Conservation (phyloP, 2,329 filamentous ascomycete genomes). For the Exserohilum turcica region DNA sequence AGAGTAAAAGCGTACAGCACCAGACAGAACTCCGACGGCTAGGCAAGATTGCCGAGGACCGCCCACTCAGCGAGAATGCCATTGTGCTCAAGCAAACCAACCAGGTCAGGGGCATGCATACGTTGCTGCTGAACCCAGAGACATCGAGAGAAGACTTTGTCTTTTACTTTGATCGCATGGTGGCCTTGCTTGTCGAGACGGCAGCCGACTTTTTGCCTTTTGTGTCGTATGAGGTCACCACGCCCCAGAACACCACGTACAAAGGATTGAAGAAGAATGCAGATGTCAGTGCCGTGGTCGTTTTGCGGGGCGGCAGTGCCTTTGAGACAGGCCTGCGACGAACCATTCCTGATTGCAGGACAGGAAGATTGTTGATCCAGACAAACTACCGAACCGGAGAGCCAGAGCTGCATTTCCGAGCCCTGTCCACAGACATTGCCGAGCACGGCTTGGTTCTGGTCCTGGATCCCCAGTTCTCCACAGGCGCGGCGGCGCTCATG, state of each 20-base stretch:
- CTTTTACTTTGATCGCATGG: conserved; percentile 93
- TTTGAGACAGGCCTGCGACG: conserved; percentile 87
- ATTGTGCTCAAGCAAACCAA: conserved; percentile 74
- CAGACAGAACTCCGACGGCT: conserved; percentile 77
- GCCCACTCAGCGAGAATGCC: conserved; percentile 75
- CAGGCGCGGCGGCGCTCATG: conserved; percentile 86
- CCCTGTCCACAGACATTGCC: conserved; percentile 72
- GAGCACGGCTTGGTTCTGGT: conserved; percentile 81
- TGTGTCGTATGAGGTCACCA: conserved; percentile 66
- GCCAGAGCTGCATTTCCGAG: conserved; percentile 89
- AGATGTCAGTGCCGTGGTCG: conserved; percentile 72
- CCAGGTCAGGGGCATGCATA: conserved; percentile 87
- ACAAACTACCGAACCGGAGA: conserved; percentile 74
- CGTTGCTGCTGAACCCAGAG: conserved; percentile 80
- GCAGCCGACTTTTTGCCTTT: conserved; percentile 66
- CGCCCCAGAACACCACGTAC: conserved; percentile 73
- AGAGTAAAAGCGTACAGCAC: conserved; percentile 84
- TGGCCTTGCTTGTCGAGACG: conserved; percentile 80
- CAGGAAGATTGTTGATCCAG: conserved; percentile 87
- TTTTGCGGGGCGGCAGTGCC: conserved; percentile 85
- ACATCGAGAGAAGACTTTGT: conserved; percentile 89
- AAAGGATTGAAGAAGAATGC: conserved; percentile 72
- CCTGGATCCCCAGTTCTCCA: conserved; percentile 92
- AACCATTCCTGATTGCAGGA: conserved; percentile 90
- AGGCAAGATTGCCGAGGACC: conserved; percentile 71